Evolutionary conservation across 1,284 basidiomycete species (phyloP).

Genomic region (Rhodotorula sp.): DNA sequence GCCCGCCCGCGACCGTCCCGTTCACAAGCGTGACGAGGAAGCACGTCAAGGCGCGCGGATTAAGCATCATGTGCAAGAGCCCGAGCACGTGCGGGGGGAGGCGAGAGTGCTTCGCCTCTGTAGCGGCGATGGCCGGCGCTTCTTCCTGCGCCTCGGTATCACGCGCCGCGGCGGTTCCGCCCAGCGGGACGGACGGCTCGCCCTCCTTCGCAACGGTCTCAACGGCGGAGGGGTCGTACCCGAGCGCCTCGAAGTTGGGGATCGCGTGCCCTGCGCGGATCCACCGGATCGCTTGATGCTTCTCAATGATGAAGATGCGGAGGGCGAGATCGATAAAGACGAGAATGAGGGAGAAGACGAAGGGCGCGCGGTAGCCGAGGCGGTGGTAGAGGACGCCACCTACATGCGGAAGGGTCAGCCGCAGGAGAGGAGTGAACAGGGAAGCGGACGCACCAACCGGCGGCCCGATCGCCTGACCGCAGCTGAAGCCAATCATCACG

Average conservation of each 20-base stretch:
- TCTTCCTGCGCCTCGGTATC: background rate
- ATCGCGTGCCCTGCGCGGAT: slow-evolving; percentile 27
- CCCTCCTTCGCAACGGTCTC: background rate
- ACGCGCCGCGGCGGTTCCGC: background rate
- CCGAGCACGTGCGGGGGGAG: background rate
- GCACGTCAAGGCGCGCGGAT: background rate
- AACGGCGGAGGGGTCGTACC: slow-evolving; percentile 8
- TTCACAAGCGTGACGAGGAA: slow-evolving; percentile 32
- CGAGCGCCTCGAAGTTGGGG: slow-evolving; percentile 37
- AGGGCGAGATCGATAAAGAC: slow-evolving; percentile 41
- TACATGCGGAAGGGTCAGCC: background rate
- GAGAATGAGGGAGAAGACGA: slow-evolving; percentile 43
- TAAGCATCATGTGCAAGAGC: background rate
- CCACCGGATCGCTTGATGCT: slow-evolving; percentile 36
- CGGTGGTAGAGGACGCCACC: slow-evolving; percentile 44
- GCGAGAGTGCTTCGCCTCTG: background rate
- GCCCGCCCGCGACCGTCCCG: slow-evolving; percentile 40
- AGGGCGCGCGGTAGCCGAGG: slow-evolving; percentile 45
- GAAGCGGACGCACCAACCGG: slow-evolving; percentile 19
- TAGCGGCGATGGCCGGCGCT: background rate
- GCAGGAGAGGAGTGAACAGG: too few species aligned
- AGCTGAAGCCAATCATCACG: slow-evolving; percentile 42
- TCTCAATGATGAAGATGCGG: slow-evolving; percentile 44
- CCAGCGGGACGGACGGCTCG: background rate
- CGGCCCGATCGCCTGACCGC: slow-evolving; percentile 38